These are phyloP conservation scores for Balakata baccata DNA, from an alignment of 345 rosid genomes.

Conservation along the genomic window DNA sequence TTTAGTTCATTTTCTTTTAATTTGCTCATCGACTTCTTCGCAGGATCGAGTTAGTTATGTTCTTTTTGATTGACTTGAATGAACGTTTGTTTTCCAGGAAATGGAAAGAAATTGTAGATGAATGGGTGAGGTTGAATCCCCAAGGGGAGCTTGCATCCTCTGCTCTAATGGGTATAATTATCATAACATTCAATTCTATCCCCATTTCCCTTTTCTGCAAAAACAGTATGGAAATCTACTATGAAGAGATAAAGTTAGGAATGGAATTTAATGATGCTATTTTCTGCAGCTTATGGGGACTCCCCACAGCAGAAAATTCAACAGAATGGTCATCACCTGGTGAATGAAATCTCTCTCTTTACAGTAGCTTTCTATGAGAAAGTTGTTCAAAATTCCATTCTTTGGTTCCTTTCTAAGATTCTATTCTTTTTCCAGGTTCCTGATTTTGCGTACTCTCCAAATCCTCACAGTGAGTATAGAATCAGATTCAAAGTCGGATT, in stretches of 20 bases:
- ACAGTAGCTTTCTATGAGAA: slow-evolving; percentile 19
- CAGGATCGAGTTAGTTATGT: background rate
- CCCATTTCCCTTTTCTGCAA: slow-evolving; percentile 21
- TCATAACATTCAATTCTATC: background rate
- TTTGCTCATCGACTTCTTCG: background rate
- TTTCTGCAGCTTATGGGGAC: slow-evolving; percentile 69
- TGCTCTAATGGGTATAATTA: slow-evolving; percentile 60
- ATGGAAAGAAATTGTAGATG: slow-evolving; percentile 92
- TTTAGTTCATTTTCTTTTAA: background rate
- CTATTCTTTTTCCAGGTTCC: slow-evolving; percentile 50
- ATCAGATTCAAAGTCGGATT: slow-evolving; percentile 40
- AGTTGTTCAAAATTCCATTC: slow-evolving; percentile 21
- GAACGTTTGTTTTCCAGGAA: slow-evolving; percentile 47
- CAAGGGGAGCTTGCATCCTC: slow-evolving; percentile 70
- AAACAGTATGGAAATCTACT: background rate
- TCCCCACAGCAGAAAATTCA: slow-evolving; percentile 74
- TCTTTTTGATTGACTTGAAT: background rate
- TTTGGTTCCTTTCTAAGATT: slow-evolving; percentile 42
- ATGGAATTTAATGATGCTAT: slow-evolving; percentile 11
- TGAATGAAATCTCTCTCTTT: slow-evolving; percentile 31
- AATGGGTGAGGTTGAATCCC: slow-evolving; percentile 88
- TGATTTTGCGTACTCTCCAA: slow-evolving; percentile 63
- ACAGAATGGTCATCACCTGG: slow-evolving; percentile 79
- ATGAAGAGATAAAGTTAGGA: slow-evolving; percentile 5
- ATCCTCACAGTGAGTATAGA: slow-evolving; percentile 61